Percentiles rank a stretch among this genome's conserved stretches.
These are phyloP conservation scores for Cornus florida DNA, from an alignment of 148 eudicot genomes.

Conservation along the genomic window DNA sequence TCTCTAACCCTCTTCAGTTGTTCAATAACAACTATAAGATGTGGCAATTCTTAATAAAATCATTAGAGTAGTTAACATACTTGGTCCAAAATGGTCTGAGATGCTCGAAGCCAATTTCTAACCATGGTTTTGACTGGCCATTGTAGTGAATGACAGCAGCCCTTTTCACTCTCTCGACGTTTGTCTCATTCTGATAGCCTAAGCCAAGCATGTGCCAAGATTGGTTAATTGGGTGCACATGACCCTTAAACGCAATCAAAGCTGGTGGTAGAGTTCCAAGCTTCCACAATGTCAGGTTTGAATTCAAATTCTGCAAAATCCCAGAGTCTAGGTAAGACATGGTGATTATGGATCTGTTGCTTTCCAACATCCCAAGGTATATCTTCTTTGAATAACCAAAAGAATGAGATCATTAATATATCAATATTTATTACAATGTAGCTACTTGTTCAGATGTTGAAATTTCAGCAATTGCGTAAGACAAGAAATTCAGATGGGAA, in stretches of 20 bases:
- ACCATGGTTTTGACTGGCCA: slow-evolving; percentile 98
- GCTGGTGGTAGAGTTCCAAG: slow-evolving; percentile 99
- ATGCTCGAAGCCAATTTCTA: slow-evolving; percentile 95
- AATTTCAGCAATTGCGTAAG: background rate
- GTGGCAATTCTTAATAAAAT: slow-evolving; percentile 84
- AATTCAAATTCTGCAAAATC: slow-evolving; percentile 77
- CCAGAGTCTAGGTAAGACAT: background rate
- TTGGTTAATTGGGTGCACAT: slow-evolving; percentile 83
- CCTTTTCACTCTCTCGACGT: slow-evolving; percentile 64
- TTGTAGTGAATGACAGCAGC: slow-evolving; percentile 99
- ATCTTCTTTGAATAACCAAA: background rate
- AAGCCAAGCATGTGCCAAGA: slow-evolving; percentile 98
- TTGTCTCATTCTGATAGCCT: slow-evolving; percentile 89
- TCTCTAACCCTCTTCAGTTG: slow-evolving; percentile 25
- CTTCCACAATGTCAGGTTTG: slow-evolving; percentile 95
- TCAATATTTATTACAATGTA: background rate
- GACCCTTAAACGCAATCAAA: slow-evolving; percentile 89
- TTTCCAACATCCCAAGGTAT: background rate
- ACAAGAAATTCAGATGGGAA: background rate
- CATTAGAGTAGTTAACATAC: slow-evolving; percentile 85
- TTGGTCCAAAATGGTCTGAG: slow-evolving; percentile 97
- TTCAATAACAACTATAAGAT: slow-evolving; percentile 65
- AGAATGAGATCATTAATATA: background rate
- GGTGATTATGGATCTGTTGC: background rate
- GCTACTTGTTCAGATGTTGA: background rate